These are phyloP conservation scores for Nicotiana paniculata DNA, from an alignment of 257 asterid species.

Conservation along the genomic window DNA sequence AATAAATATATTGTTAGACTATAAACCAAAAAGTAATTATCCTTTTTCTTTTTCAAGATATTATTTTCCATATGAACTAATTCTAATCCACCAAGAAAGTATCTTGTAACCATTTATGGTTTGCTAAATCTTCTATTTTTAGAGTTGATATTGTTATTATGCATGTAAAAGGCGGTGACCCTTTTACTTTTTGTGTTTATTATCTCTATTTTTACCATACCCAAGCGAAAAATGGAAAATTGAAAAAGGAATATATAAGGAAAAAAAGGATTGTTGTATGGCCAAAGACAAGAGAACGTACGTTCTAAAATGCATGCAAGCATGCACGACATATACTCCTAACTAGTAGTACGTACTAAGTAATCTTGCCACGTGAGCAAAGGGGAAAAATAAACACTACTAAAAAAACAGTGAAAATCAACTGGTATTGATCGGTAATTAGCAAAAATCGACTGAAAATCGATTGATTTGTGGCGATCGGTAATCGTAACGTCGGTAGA, in stretches of 20 bases:
- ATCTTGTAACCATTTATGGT: background rate
- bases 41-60: background rate
- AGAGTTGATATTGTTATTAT: background rate
- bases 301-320: background rate
- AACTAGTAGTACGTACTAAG: background rate
- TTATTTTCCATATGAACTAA: background rate
- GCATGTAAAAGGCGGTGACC: background rate
- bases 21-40: background rate
- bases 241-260: background rate
- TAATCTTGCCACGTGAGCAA: background rate
- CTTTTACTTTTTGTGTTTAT: background rate
- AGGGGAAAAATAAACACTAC: no score
- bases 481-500: no score
- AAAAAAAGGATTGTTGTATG: background rate
- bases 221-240: background rate
- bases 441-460: no score
- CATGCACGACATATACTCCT: background rate
- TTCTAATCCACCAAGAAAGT: constrained; percentile 3
- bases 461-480: no score
- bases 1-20: background rate
- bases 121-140: background rate
- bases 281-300: background rate
- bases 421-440: no score
- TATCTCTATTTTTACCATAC: background rate
- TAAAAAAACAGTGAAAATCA: no score